Evolutionary conservation across 768 basidiomycete species (phyloP), one percentile per base, ranked within the genome.

Genomic region (Boletus sp.): DNA sequence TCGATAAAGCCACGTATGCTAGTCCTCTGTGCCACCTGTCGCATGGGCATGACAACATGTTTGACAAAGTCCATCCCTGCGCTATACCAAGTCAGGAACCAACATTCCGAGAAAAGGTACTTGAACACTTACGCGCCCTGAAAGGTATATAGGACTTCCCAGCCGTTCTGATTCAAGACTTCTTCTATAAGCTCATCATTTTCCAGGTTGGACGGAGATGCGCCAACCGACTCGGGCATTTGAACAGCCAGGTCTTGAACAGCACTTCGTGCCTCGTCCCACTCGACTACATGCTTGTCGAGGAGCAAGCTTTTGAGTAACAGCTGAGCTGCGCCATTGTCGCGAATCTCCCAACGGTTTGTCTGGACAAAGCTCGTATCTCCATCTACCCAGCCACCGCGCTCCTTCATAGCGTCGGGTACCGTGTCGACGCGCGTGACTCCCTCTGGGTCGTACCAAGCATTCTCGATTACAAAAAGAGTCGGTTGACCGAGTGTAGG

Each of bases 91-190:
- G 32, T 74, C 37, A 57, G 17, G 50, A 48, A 43, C 66, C 38
- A 29, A 14, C 41, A 2, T 23, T 27, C 10, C 13, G 14, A n/a
- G 4, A 40, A 27, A 57, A 32, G 14, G 29, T 21, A 8, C n/a
- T 21, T 3, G n/a, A 41, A 45, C 23, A 70, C 77, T 66, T 54
- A 77, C 77, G 68, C 66, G 40, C 74, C 70, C 29, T 67, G 55
- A 59, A 72, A 78, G 30, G 76, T 77, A 52, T 74, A 65, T 39
- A 75, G 47, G n/a, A 72, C 67, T 50, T 72, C 70, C 68, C 70
- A 77, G 8, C 76, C 77, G 11, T 72, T 62, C 29, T 41, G 55
- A 44, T 66, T 66, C 35, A 77, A 48, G 21, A 70, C 27, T 13
- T 61, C 50, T 50, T 74, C 73, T 29, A 74, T 29, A 10, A 62